Base-by-base conservation (phyloP, 345 rosid genomes). In the Hibiscus tridactylites region DNA sequence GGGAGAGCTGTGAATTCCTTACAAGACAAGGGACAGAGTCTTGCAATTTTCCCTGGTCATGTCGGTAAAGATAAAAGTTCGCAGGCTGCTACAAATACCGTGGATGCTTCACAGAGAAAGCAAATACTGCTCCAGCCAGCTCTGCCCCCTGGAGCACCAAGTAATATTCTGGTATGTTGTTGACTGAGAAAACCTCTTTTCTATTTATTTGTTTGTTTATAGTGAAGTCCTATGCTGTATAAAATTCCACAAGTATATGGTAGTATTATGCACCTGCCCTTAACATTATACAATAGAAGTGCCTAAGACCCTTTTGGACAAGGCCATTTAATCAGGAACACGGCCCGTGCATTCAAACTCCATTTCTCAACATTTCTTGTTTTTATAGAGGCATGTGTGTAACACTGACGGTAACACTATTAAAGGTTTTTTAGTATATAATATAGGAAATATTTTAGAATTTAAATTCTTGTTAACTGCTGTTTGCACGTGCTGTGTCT, bases 101-200 rank as follows among this genome's bases (percentile, higher is more conserved):
- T 87, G 28, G 98, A 90, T 47, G 71, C 91, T 59, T 76, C 84
- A 33, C 98, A 91, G 60, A 86, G 95, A 79, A 96, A 92, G 81
- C 97, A 85, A 76, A 83, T 92, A 71, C 68, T 92, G 85, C 86
- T 89, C 68, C 99, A 92, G 82, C 99, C 86, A 77, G 80, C 92
- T 72, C 68, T 90, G 31, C 89, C 98, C 19, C 85, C 94, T 7
- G 99, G 94, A 69, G 87, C 92, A 42, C 79, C 96, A 19, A 85
- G 70, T 80, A 91, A 80, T 80, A 84, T 92, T 9, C 37, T 96
- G 98, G 99, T 96, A 87, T 57, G 76, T 33, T 65, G 28, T 64
- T 59, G 59, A 28, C 62, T 61, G 2, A 44, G 17, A 67, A 49
- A 47, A 3, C 13, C 37, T 13, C 15, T 2, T 12, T 44, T 46